A percentile compares a stretch with the other conserved stretches of the same genome.
Conservation (phyloP, 2,329 filamentous ascomycete genomes). For the Xylariomycetidae sp. region DNA sequence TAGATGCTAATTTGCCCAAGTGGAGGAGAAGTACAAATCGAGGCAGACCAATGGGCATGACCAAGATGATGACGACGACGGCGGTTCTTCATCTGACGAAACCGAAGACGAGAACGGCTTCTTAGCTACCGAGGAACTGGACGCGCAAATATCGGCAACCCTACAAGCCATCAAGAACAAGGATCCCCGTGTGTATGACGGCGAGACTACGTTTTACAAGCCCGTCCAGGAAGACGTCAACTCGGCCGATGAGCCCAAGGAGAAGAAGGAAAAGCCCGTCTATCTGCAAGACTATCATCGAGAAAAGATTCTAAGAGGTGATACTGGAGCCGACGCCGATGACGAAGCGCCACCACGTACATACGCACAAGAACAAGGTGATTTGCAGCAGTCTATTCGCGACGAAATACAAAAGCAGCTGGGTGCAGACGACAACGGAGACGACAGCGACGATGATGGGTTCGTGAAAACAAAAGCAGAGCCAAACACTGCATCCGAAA, state of each 20-base stretch:
- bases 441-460: constrained; percentile 52
- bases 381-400: constrained; percentile 72
- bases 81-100: constrained; percentile 67
- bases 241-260: constrained; percentile 27
- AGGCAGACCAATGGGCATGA: constrained; percentile 40
- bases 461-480: constrained; percentile 68
- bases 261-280: constrained; percentile 77
- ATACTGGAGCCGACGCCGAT: constrained; percentile 54
- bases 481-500: constrained; percentile 20
- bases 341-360: constrained; percentile 55
- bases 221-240: constrained; percentile 47
- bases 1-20: constrained; percentile 37
- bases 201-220: constrained; percentile 71
- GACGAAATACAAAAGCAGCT: constrained; percentile 69
- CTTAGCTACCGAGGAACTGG: constrained; percentile 77
- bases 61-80: constrained; percentile 43
- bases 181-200: constrained; percentile 87
- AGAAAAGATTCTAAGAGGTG: constrained; percentile 76
- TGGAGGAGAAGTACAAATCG: constrained; percentile 77
- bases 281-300: constrained; percentile 87
- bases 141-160: constrained; percentile 82
- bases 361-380: constrained; percentile 84
- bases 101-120: constrained; percentile 89
- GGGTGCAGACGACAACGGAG: constrained; percentile 46
- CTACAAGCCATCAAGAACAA: constrained; percentile 84